phyloP scores from a whole-genome alignment of 345 rosid species.

The Erysimum cheiranthoides region DNA sequence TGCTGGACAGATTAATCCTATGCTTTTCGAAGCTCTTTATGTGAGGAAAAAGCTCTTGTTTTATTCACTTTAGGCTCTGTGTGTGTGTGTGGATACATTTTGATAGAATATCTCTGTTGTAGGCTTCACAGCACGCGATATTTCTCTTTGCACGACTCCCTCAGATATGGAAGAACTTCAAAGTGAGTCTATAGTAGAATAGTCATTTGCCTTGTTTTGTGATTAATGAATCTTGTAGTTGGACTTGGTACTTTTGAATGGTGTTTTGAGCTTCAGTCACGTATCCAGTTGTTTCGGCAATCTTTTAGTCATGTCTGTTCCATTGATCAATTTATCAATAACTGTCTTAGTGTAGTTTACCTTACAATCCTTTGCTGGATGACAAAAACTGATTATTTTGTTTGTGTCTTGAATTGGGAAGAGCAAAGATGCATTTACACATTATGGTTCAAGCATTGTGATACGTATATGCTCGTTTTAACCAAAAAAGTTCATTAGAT shows the following conservation, averaged over 20 bases:
- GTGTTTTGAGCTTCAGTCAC: conserved; percentile 5
- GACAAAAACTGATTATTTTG: background rate
- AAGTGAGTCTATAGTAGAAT: conserved; percentile 53
- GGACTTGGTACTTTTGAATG: background rate
- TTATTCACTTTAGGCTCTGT: background rate
- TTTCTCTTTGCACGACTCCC: conserved; percentile 94
- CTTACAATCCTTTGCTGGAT: conserved; percentile 3
- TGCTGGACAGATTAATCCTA: conserved; percentile 80
- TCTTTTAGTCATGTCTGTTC: background rate
- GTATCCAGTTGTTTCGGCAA: conserved; percentile 1
- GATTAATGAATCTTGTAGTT: conserved; percentile 9
- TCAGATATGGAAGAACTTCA: conserved; percentile 89
- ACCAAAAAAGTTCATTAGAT: background rate
- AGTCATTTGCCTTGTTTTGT: background rate
- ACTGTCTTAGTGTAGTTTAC: background rate
- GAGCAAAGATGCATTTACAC: background rate
- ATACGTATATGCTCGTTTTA: background rate
- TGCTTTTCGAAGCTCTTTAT: conserved; percentile 90
- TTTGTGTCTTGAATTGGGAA: background rate
- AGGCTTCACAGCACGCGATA: conserved; percentile 96
- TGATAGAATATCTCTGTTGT: conserved; percentile 36
- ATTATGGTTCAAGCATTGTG: background rate
- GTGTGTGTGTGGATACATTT: background rate
- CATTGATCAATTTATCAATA: background rate
- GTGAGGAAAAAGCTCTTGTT: conserved; percentile 50